Conservation (phyloP, 306 rosid genomes). For the peach (Prunus persica) region Prunus_persica_NCBIv2 NC_034012.1:18053501-18054000, state of each 20-base stretch:
- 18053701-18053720: no score
- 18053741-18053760: not conserved
- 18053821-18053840: not conserved
- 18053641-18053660: no score
- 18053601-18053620: no score
- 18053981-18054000: not conserved
- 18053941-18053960: not conserved
- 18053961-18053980: not conserved
- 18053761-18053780: not conserved
- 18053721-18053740: not conserved
- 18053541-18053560: not conserved
- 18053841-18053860: not conserved
- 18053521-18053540: not conserved
- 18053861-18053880: not conserved
- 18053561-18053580: not conserved
- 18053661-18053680: no score
- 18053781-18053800: not conserved
- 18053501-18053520: not conserved
- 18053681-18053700: no score
- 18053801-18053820: not conserved
- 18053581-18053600: no score
- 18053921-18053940: not conserved
- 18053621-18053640: no score
- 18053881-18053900: not conserved
- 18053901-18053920: not conserved